Conservation (phyloP, 805 yeast species). For the Lipomyces mesembrius region DNA sequence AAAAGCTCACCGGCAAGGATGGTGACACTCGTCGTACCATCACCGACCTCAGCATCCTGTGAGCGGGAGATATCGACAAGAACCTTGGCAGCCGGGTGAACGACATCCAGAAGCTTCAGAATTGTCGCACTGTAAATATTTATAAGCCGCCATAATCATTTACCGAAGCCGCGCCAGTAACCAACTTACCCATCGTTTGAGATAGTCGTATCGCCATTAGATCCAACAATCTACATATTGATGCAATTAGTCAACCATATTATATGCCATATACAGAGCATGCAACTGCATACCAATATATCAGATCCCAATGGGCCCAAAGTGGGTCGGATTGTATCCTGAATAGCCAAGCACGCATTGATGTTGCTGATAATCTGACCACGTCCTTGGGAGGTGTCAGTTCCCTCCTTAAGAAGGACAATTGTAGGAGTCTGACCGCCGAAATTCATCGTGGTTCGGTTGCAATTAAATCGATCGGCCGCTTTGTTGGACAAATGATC, state of each 20-base stretch:
- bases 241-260: background rate
- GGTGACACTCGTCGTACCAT: constrained; percentile 97
- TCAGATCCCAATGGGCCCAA: constrained; percentile 98
- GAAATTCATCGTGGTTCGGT: constrained; percentile 65
- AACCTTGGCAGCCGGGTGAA: constrained; percentile 97
- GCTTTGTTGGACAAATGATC: background rate
- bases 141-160: background rate
- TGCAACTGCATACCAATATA: constrained; percentile 54
- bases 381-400: constrained; percentile 94
- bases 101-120: constrained; percentile 86
- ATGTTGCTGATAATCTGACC: constrained; percentile 95
- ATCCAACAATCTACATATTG: constrained; percentile 61
- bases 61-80: constrained; percentile 93
- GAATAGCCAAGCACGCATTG: constrained; percentile 96
- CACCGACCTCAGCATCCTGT: constrained; percentile 98
- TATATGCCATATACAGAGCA: background rate
- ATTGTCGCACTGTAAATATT: constrained; percentile 78
- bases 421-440: constrained; percentile 97
- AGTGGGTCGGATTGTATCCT: constrained; percentile 92
- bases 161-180: background rate
- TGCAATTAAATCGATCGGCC: constrained; percentile 6
- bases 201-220: constrained; percentile 85
- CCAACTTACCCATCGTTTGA: constrained; percentile 74
- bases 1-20: constrained; percentile 87
- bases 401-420: constrained; percentile 96